Evolutionary conservation across 305 asterid genomes (phyloP).

Genomic region (Lippia alba): DNA sequence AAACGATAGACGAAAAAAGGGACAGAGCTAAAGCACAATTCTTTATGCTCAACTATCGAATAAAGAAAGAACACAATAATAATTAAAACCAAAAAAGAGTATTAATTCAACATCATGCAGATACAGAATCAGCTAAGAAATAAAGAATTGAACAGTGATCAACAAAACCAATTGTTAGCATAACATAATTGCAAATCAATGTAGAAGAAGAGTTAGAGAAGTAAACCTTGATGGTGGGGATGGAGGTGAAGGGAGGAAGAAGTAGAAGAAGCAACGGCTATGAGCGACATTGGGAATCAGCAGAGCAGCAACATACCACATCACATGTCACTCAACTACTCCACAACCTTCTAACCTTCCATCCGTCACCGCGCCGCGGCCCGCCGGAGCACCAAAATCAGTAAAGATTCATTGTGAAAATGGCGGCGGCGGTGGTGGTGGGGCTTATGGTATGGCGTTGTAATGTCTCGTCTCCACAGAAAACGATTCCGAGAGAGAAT

Average conservation of each 20-base stretch:
- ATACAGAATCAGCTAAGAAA: background rate
- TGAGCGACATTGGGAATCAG: conserved; percentile 35
- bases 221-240: conserved; percentile 30
- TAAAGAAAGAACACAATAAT: background rate
- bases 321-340: background rate
- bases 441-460: too few species aligned
- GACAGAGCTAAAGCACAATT: background rate
- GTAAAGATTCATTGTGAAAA: background rate
- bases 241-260: conserved; percentile 28
- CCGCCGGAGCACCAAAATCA: conserved; percentile 19
- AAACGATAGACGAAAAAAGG: too few species aligned
- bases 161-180: background rate
- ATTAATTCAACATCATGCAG: conserved; percentile 11
- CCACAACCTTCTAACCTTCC: background rate
- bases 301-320: conserved; percentile 24
- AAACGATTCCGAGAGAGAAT: conserved; percentile 6
- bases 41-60: background rate
- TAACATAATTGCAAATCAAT: background rate
- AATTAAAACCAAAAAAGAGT: background rate
- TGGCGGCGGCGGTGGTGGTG: background rate
- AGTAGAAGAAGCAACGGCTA: conserved; percentile 34
- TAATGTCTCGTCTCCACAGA: too few species aligned
- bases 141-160: background rate
- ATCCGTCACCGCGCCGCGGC: conserved; percentile 7
- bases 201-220: background rate